Conservation (phyloP, 495 filamentous ascomycete genomes). For the Aspergillus cavernicola region DNA sequence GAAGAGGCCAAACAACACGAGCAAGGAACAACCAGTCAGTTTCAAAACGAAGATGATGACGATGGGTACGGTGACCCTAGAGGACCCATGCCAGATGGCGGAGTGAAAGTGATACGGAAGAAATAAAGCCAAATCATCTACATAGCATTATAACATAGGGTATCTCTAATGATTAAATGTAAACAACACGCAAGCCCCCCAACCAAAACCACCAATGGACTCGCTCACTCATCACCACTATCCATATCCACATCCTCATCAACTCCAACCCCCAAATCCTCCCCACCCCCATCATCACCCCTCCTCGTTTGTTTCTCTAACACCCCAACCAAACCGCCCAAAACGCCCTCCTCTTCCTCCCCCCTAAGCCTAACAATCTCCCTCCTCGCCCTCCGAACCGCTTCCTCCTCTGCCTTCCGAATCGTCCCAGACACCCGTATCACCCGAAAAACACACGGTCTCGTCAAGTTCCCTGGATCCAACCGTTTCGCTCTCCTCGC, state of each 20-base stretch:
- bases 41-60: conserved; percentile 26
- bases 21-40: conserved; percentile 9
- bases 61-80: conserved; percentile 34
- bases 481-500: conserved; percentile 29
- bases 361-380: conserved; percentile 63
- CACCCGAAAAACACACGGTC: conserved; percentile 76
- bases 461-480: conserved; percentile 25
- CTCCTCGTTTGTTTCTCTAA: not conserved
- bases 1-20: conserved; percentile 50
- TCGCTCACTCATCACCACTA: conserved; percentile 29
- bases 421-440: conserved; percentile 92
- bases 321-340: conserved; percentile 36
- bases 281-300: conserved; percentile 8
- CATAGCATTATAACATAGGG: conserved; percentile 33
- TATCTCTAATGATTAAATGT: conserved; percentile 30
- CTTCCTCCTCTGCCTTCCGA: conserved; percentile 85
- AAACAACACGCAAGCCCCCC: conserved; percentile 4
- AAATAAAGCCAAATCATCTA: conserved; percentile 8
- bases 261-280: conserved; percentile 43
- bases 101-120: conserved; percentile 46
- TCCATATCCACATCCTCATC: conserved; percentile 52
- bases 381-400: conserved; percentile 67
- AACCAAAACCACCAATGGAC: not conserved
- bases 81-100: conserved; percentile 37
- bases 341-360: conserved; percentile 36